Base-by-base conservation (phyloP, 148 eudicot genomes). In the Amaranthus cruentus region DNA sequence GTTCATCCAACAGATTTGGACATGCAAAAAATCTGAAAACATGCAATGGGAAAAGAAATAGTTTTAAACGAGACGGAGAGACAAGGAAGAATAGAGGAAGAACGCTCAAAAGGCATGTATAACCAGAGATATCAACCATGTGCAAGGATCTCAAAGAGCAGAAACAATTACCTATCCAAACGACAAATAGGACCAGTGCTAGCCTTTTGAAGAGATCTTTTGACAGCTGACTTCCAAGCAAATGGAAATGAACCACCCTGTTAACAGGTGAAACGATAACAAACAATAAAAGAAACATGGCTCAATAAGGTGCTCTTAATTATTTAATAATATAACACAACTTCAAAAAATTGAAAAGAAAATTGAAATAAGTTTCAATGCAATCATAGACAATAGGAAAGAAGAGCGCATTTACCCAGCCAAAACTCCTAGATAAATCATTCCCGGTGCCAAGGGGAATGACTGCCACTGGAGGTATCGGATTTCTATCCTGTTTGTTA, bases 361-460 rank as follows among this genome's bases (percentile, higher is more conserved):
- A 28, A 28, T 28, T 28, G 38, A 28, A 28, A 28, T 28, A 28
- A 28, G 38, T 28, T 28, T 28, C 38, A 28, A 1, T 42, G 54
- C 9, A 65, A 43, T 6, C 62, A 28, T 2, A 42, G 62, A 15
- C 21, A 18, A 66, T 28, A 21, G 46, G 67, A 72, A 62, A 80
- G 13, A 76, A 65, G 54, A 65, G 60, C 71, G 51, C 55, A 55
- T 82, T 69, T 84, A 96, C 99, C 99, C 99, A 96, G 77, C 92
- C 92, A 81, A 90, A 96, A 85, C 94, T 96, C 77, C 99, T 87
- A 14, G 97, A 92, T 69, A 96, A 77, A 76, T 92, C 99, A 83
- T 96, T 96, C 76, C 99, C 99, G 14, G 99, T 96, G 73, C 99
- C 99, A 72, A 96, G 96, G 9, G 99, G 99, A 80, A 96, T 90